phyloP scores from a whole-genome alignment of 169 alveolate genomes.

The Perkinsus marinus region DNA sequence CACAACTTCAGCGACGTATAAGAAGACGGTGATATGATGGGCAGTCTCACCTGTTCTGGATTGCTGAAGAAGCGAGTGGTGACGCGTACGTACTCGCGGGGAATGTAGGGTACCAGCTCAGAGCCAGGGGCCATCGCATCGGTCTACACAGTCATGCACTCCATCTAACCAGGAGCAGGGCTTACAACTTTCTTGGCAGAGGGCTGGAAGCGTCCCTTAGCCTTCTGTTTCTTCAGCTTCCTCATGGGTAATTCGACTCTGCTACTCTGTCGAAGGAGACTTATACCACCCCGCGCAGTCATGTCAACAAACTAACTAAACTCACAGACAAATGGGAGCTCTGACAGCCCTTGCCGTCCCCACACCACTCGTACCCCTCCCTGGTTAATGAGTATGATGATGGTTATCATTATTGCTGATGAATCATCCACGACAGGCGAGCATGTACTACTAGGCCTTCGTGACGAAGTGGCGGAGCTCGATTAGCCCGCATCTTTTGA shows the following conservation, averaged over 20 bases:
- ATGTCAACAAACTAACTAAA: not conserved
- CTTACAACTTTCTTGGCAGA: not conserved
- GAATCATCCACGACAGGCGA: too few species aligned
- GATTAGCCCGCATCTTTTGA: too few species aligned
- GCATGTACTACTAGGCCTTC: too few species aligned
- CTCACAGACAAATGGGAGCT: not conserved
- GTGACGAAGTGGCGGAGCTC: too few species aligned
- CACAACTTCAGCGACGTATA: not conserved
- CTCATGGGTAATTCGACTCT: not conserved
- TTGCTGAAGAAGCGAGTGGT: not conserved
- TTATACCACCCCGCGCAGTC: not conserved
- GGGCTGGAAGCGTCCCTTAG: not conserved
- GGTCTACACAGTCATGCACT: not conserved
- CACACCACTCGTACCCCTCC: too few species aligned
- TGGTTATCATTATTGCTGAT: too few species aligned
- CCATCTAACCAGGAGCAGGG: not conserved
- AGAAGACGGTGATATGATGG: not conserved
- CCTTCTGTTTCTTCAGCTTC: not conserved
- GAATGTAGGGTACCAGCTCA: not conserved
- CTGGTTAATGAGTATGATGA: too few species aligned
- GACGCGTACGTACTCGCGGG: not conserved
- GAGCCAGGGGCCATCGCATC: not conserved
- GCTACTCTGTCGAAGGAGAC: not conserved
- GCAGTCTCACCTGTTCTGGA: not conserved
- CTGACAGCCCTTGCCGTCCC: not conserved